Base-by-base conservation (phyloP, 352 stramenopile species). In the Peronospora farinosa region DNA sequence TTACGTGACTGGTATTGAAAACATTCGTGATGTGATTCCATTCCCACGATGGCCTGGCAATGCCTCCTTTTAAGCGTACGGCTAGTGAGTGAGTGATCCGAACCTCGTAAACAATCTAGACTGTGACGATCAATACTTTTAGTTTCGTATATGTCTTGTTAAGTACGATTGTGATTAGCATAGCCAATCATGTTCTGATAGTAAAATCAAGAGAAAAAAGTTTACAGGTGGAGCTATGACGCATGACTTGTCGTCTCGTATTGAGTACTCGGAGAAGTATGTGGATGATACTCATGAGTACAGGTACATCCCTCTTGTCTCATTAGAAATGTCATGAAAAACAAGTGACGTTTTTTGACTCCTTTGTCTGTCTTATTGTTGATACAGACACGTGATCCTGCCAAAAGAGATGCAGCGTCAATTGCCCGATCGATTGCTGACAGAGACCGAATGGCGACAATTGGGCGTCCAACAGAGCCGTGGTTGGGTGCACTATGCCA, bases 401-500 rank as follows among this genome's bases (percentile, higher is more conserved):
- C 96, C 96, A 4, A 98, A 98, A 72, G 96, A 99, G 65, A 88
- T 99, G 56, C 92, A 96, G 40, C 97, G 97, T 63, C 92, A 77
- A 36, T 69, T 99, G 32, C 95, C 95, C 7, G 97, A 98, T 54
- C 86, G 92, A 35, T 70, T 98, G 31, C 67, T 99, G 52, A 95
- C 81, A 3, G 96, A 99, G 71, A 87, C 84, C 10, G 96, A 99
- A 68, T 99, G 96, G 96, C 86, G 96, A 59, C 87, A 92, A 54
- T 82, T 98, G 35, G 96, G 96, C 46, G 94, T 99, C 9, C 96
- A 99, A 74, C 96, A 99, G 74, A 97, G 85, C 58, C 88, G 96
- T 36, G 96, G 96, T 40, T 99, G 96, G 96, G 87, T 97, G 60
- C 96, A 99, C 73, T 99, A 98, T 74, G 96, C 96, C 30, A 98